Conservation (phyloP, 345 rosid species). For the Arabidopsis thaliana region TAIR10.1 NC_003076.8:4812001-4812500, state of each 20-base stretch:
- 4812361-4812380: conserved; percentile 21
- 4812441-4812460: conserved; percentile 3
- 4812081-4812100: not conserved
- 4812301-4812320: conserved; percentile 24
- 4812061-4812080: not conserved
- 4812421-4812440: conserved; percentile 27
- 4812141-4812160: not conserved
- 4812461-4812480: not conserved
- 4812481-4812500: not conserved
- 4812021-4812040: not conserved
- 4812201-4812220: not conserved
- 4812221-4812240: conserved; percentile 27
- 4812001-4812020: not conserved
- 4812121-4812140: not conserved
- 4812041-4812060: not conserved
- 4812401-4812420: not conserved
- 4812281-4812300: conserved; percentile 12
- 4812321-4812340: conserved; percentile 41
- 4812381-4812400: conserved; percentile 34
- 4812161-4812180: not conserved
- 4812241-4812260: conserved; percentile 10
- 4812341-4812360: conserved; percentile 46
- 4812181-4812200: too few species aligned
- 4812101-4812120: not conserved
- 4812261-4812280: conserved; percentile 17